Percentiles rank a stretch among this genome's conserved stretches.
phyloP scores from a whole-genome alignment of 2,329 filamentous ascomycete species.

The Pestalotiopsis sp. region DNA sequence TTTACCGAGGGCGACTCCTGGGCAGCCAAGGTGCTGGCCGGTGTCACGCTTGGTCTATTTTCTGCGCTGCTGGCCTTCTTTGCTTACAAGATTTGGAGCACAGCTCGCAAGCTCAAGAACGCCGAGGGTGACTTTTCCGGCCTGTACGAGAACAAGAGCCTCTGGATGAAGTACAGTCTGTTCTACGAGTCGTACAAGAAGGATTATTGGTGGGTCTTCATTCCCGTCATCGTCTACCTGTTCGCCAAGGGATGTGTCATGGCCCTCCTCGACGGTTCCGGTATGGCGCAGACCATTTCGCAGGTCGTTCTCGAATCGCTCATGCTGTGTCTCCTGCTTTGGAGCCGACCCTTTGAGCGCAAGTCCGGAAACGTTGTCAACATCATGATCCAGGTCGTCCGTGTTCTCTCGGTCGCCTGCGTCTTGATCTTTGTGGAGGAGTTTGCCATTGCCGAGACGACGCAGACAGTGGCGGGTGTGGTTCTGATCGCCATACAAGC shows the following conservation, averaged over 20 bases:
- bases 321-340: constrained; percentile 79
- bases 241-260: constrained; percentile 87
- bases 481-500: constrained; percentile 92
- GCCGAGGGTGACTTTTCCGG: constrained; percentile 71
- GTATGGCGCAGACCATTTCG: constrained; percentile 76
- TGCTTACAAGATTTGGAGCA: constrained; percentile 78
- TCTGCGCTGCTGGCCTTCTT: constrained; percentile 83
- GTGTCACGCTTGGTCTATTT: constrained; percentile 78
- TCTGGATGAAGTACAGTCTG: constrained; percentile 93
- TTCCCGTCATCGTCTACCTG: constrained; percentile 87
- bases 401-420: constrained; percentile 85
- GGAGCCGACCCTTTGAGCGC: constrained; percentile 84
- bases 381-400: constrained; percentile 85
- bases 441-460: constrained; percentile 86
- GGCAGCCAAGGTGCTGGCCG: constrained; percentile 85
- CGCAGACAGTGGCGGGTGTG: constrained; percentile 92
- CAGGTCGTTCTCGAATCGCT: constrained; percentile 81
- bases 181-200: constrained; percentile 98
- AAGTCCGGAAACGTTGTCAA: constrained; percentile 92
- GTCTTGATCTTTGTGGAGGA: constrained; percentile 94
- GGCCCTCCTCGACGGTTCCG: constrained; percentile 83
- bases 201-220: constrained; percentile 95
- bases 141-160: constrained; percentile 86
- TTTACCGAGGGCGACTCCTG: constrained; percentile 93
- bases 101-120: constrained; percentile 73